phyloP scores from a whole-genome alignment of 768 basidiomycete species.

The Calocybe indica region DNA sequence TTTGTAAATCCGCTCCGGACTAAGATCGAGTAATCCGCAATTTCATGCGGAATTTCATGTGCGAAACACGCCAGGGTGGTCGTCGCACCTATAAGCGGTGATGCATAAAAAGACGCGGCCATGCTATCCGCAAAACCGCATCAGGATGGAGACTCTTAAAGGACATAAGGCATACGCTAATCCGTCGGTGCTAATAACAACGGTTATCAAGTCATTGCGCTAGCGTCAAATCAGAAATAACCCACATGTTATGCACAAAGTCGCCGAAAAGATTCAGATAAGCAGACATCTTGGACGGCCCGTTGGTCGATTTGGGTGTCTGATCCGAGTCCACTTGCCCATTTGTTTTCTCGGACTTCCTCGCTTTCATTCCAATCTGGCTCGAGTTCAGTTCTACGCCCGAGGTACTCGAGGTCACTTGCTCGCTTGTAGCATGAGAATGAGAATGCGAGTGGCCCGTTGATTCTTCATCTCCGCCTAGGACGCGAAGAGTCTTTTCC shows the following conservation, averaged over 20 bases:
- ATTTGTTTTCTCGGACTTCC: slow-evolving; percentile 30
- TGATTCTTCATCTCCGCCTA: slow-evolving; percentile 56
- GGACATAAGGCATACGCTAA: slow-evolving; percentile 50
- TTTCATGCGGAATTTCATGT: slow-evolving; percentile 94
- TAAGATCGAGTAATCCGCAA: slow-evolving; percentile 94
- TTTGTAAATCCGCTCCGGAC: slow-evolving; percentile 89
- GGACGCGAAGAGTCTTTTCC: slow-evolving; percentile 85
- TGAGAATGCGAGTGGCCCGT: slow-evolving; percentile 58
- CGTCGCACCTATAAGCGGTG: slow-evolving; percentile 87
- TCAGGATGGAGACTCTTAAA: neutral
- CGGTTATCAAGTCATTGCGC: slow-evolving; percentile 7
- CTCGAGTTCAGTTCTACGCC: slow-evolving; percentile 32
- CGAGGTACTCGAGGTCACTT: slow-evolving; percentile 34
- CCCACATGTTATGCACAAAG: slow-evolving; percentile 91
- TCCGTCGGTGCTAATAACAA: slow-evolving; percentile 71
- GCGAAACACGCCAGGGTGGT: slow-evolving; percentile 95
- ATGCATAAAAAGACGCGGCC: slow-evolving; percentile 97
- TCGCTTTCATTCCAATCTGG: slow-evolving; percentile 44
- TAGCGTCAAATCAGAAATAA: slow-evolving; percentile 8
- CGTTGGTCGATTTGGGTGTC: slow-evolving; percentile 26
- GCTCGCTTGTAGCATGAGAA: slow-evolving; percentile 39
- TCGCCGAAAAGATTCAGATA: slow-evolving; percentile 92
- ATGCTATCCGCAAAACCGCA: slow-evolving; percentile 42
- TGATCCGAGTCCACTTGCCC: slow-evolving; percentile 11
- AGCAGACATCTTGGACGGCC: slow-evolving; percentile 81